A percentile compares a stretch with the other conserved stretches of the same genome.
phyloP scores from a whole-genome alignment of 2,329 filamentous ascomycete species.

The Dothistroma septosporum region DNA sequence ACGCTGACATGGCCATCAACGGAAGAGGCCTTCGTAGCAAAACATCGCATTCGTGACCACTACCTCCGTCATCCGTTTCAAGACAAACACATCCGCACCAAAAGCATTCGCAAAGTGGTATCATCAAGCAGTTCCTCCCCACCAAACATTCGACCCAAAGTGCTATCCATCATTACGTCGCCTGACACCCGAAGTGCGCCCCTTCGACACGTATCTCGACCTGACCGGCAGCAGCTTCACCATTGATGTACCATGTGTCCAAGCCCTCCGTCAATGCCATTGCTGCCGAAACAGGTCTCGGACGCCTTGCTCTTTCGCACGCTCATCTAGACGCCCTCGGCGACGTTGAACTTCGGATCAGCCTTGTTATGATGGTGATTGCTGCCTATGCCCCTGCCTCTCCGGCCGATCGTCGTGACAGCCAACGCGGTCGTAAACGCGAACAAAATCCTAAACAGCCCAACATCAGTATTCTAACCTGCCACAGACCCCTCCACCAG shows the following conservation, averaged over 20 bases:
- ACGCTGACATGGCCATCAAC: not conserved
- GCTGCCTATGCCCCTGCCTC: slow-evolving; percentile 25
- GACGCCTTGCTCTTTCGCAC: not conserved
- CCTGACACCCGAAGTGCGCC: not conserved
- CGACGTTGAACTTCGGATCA: slow-evolving; percentile 36
- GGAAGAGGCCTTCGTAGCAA: not conserved
- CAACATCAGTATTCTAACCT: slow-evolving; percentile 1
- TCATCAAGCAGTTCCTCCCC: not conserved
- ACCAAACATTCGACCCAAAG: not conserved
- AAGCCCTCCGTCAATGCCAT: not conserved
- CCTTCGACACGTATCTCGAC: not conserved
- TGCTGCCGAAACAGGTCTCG: not conserved
- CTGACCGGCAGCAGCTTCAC: not conserved
- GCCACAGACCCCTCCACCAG: not conserved
- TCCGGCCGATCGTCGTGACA: slow-evolving; percentile 45
- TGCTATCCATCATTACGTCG: not conserved
- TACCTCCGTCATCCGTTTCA: not conserved
- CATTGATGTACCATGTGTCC: not conserved
- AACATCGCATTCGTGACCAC: not conserved
- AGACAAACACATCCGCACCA: not conserved
- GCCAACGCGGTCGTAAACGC: slow-evolving; percentile 49
- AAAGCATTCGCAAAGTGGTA: not conserved
- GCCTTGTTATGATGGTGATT: slow-evolving; percentile 17
- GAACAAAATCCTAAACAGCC: slow-evolving; percentile 47
- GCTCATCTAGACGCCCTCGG: slow-evolving; percentile 36